A percentile compares a stretch with the other conserved stretches of the same genome.
These are phyloP conservation scores for Helianthus annuus DNA, from an alignment of 129 eudicot genomes.

Conservation along the genomic window HanXRQr2.0-SUNRISE NC_035437.2:151400378-151400877, in stretches of 20 bases:
- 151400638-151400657: conserved; percentile 3
- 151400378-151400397: no score
- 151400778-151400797: not conserved
- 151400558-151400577: not conserved
- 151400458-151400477: no score
- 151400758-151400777: conserved; percentile 34
- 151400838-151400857: not conserved
- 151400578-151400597: not conserved
- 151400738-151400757: not conserved
- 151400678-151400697: conserved; percentile 12
- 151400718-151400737: not conserved
- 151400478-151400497: no score
- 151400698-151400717: conserved; percentile 3
- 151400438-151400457: no score
- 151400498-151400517: no score
- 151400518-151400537: no score
- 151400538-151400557: no score
- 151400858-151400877: not conserved
- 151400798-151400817: no score
- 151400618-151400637: not conserved
- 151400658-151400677: conserved; percentile 24
- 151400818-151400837: no score
- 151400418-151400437: no score
- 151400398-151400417: no score
- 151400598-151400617: not conserved